These are phyloP conservation scores for Angophora floribunda DNA, from an alignment of 345 rosid species.

Conservation along the genomic window DNA sequence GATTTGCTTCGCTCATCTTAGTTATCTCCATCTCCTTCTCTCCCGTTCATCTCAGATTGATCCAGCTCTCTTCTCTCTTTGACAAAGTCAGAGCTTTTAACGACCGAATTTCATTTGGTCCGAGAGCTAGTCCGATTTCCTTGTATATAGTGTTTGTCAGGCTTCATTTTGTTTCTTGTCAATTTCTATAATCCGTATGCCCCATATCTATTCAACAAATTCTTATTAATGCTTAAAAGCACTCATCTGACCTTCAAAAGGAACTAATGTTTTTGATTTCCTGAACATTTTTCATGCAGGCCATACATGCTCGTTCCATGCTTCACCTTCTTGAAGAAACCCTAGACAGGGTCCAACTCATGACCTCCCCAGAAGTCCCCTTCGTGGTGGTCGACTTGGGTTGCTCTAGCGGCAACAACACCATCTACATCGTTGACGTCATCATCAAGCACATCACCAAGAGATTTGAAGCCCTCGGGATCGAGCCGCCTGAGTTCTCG, in stretches of 20 bases:
- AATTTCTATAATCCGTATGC: neutral
- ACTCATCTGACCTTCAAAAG: neutral
- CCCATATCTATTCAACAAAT: neutral
- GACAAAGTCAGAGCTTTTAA: neutral
- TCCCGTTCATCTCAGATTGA: neutral
- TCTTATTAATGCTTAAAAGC: neutral
- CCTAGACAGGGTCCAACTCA: conserved; percentile 51
- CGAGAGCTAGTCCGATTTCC: neutral
- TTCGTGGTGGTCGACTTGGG: conserved; percentile 90
- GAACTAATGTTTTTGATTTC: neutral
- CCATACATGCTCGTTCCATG: conserved; percentile 81
- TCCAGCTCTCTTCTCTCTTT: neutral
- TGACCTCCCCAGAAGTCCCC: conserved; percentile 40
- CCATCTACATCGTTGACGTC: conserved; percentile 49
- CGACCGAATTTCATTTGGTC: neutral
- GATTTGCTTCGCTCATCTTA: neutral
- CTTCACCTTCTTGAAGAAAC: conserved; percentile 81
- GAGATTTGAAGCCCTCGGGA: conserved; percentile 45
- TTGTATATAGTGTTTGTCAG: neutral
- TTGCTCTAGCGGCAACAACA: conserved; percentile 78
- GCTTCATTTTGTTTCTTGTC: neutral
- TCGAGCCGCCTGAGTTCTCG: conserved; percentile 64
- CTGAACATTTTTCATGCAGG: conserved; percentile 31
- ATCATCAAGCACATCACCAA: conserved; percentile 78
- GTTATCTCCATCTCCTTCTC: neutral